Percentiles rank a stretch among this genome's conserved stretches.
These are phyloP conservation scores for Geopyxis carbonaria DNA, from an alignment of 495 filamentous ascomycete species.

Conservation along the genomic window DNA sequence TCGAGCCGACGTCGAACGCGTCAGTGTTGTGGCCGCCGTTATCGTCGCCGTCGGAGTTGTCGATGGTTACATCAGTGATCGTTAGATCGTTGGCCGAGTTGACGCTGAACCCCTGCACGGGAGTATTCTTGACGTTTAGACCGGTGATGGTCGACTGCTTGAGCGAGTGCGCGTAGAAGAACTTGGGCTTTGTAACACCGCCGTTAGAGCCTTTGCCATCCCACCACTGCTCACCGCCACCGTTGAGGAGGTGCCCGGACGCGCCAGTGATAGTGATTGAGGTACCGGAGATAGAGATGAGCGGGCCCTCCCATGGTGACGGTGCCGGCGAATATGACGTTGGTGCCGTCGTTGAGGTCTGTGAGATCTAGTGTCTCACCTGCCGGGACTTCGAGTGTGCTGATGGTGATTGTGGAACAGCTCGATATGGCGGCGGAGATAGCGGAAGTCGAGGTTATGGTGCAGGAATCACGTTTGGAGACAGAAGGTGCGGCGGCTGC, in stretches of 20 bases:
- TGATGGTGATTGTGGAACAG: constrained; percentile 32
- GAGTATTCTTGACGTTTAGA: constrained; percentile 36
- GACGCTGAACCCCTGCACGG: constrained; percentile 45
- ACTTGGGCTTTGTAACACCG: constrained; percentile 38
- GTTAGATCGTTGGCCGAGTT: constrained; percentile 34
- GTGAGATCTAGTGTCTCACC: constrained; percentile 34
- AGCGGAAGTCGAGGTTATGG: constrained; percentile 26
- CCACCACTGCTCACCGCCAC: constrained; percentile 35
- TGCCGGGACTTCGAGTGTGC: constrained; percentile 31
- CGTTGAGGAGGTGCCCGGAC: constrained; percentile 30
- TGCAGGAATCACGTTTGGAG: constrained; percentile 26
- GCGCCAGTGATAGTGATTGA: constrained; percentile 33
- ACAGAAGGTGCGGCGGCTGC: constrained; percentile 4
- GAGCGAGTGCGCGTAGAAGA: constrained; percentile 34
- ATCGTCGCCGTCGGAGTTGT: constrained; percentile 41
- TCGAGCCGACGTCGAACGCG: constrained; percentile 44
- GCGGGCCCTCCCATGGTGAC: constrained; percentile 34
- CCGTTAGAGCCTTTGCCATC: constrained; percentile 36
- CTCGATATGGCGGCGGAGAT: constrained; percentile 29
- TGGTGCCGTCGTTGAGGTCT: constrained; percentile 29
- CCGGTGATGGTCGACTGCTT: constrained; percentile 28
- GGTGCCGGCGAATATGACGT: constrained; percentile 35
- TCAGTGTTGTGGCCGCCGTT: constrained; percentile 46
- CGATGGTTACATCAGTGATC: constrained; percentile 37
- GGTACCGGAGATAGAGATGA: constrained; percentile 34